Evolutionary conservation across 164 flowering plant species (phyloP).

Genomic region (Dillenia turbinata): DNA sequence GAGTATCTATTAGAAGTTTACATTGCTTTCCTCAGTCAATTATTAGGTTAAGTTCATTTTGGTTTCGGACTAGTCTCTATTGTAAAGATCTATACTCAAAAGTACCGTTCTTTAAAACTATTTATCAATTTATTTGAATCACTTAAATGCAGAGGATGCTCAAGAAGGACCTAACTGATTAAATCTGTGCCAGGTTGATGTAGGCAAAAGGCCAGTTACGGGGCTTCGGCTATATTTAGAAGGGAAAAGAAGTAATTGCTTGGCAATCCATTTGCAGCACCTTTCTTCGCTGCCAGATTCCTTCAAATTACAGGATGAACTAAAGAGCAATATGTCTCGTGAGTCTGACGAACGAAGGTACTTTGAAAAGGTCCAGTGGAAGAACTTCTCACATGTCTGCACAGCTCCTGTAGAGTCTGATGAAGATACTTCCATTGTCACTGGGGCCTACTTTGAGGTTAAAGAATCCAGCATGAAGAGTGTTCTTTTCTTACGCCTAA

Average conservation of each 20-base stretch:
- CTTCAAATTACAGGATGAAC: constrained; percentile 18
- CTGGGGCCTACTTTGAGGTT: constrained; percentile 35
- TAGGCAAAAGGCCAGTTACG: constrained; percentile 44
- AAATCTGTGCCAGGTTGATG: constrained; percentile 32
- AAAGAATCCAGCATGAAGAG: constrained; percentile 24
- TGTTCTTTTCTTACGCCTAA: constrained; percentile 27
- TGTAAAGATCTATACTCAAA: too few relatives aligned
- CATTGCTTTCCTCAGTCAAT: too few relatives aligned
- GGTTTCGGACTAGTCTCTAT: too few relatives aligned
- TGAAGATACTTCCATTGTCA: constrained; percentile 25
- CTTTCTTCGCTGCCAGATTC: constrained; percentile 42
- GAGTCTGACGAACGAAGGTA: constrained; percentile 19
- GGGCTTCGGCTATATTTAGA: constrained; percentile 46
- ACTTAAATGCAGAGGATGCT: too few relatives aligned
- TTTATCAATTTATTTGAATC: too few relatives aligned
- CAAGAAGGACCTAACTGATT: too few relatives aligned
- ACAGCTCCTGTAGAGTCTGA: constrained; percentile 34
- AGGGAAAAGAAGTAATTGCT: constrained; percentile 38
- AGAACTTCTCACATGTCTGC: constrained; percentile 34
- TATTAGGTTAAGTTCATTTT: too few relatives aligned
- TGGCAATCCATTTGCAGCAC: constrained; percentile 49
- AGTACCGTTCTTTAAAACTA: too few relatives aligned
- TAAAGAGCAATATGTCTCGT: constrained; percentile 4
- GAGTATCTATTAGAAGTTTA: too few relatives aligned
- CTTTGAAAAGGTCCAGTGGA: constrained; percentile 32